phyloP scores from a whole-genome alignment of 306 rosid species.

The Morella rubra region DNA sequence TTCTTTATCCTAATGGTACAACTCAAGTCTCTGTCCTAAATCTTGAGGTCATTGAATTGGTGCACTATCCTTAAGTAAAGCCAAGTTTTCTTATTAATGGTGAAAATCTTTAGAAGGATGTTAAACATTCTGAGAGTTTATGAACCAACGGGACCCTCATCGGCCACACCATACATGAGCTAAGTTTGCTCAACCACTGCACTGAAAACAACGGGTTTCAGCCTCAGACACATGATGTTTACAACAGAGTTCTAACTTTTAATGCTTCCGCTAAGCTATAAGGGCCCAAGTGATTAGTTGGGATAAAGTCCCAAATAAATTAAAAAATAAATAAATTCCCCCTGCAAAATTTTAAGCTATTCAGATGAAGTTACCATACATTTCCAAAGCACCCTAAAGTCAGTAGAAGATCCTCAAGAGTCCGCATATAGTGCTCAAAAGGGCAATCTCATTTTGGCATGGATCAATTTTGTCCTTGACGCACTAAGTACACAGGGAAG shows the following conservation, averaged over 20 bases:
- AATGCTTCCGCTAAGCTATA: too few relatives aligned
- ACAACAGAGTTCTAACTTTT: background rate
- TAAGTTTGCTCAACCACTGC: background rate
- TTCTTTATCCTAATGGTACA: too few relatives aligned
- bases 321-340: too few relatives aligned
- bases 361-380: conserved; percentile 13
- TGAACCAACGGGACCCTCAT: background rate
- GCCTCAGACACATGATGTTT: background rate
- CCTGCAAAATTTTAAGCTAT: background rate
- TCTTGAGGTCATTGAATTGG: background rate
- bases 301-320: too few relatives aligned
- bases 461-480: background rate
- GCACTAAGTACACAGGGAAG: background rate
- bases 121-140: background rate
- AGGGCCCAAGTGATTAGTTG: too few relatives aligned
- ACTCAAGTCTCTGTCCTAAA: too few relatives aligned
- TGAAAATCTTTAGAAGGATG: background rate
- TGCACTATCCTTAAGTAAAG: background rate
- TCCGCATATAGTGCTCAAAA: conserved; percentile 1
- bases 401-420: background rate
- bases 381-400: conserved; percentile 4
- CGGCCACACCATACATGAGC: background rate
- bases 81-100: background rate
- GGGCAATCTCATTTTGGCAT: background rate
- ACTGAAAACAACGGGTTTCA: background rate